Percentiles rank a stretch among this genome's conserved stretches.
Evolutionary conservation across 2,329 filamentous ascomycete species (phyloP).

Genomic region (Stachybotrys chlorohalonatus): DNA sequence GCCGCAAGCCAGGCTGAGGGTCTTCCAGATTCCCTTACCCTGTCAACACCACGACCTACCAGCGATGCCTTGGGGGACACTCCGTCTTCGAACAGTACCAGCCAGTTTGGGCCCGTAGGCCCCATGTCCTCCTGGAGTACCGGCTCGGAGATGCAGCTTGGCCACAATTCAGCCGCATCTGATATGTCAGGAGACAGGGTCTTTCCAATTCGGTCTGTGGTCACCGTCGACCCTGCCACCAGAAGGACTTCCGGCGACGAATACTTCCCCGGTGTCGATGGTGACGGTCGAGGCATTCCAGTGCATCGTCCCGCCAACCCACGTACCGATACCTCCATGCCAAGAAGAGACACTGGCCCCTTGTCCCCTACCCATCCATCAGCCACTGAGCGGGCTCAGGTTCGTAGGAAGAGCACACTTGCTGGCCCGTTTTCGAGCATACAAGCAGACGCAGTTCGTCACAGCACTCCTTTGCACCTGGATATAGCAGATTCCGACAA

Average conservation of each 20-base stretch:
- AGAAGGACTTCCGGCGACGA: conserved; percentile 29
- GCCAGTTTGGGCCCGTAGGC: conserved; percentile 11
- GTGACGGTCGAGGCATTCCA: conserved; percentile 19
- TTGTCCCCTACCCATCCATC: conserved; percentile 10
- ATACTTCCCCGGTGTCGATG: conserved; percentile 24
- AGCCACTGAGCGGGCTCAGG: conserved; percentile 10
- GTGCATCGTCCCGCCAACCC: conserved; percentile 17
- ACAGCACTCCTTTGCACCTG: conserved; percentile 23
- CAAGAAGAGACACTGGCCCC: conserved; percentile 15
- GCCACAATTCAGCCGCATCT: conserved; percentile 20
- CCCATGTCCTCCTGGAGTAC: conserved; percentile 31
- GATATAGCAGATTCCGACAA: conserved; percentile 21
- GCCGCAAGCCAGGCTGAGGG: background rate
- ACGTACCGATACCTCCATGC: conserved; percentile 18
- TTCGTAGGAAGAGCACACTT: conserved; percentile 23
- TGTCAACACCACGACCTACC: background rate
- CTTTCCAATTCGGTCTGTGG: conserved; percentile 73
- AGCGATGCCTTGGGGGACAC: background rate
- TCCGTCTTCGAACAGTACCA: conserved; percentile 6
- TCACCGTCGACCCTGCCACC: conserved; percentile 55
- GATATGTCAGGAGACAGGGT: conserved; percentile 49
- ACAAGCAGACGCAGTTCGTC: conserved; percentile 33
- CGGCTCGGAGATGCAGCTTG: conserved; percentile 29
- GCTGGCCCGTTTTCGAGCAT: conserved; percentile 33
- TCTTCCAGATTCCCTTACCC: background rate